A percentile compares a stretch with the other conserved stretches of the same genome.
phyloP scores from a whole-genome alignment of 352 stramenopile species.

The Saprolegnia parasitica region DNA sequence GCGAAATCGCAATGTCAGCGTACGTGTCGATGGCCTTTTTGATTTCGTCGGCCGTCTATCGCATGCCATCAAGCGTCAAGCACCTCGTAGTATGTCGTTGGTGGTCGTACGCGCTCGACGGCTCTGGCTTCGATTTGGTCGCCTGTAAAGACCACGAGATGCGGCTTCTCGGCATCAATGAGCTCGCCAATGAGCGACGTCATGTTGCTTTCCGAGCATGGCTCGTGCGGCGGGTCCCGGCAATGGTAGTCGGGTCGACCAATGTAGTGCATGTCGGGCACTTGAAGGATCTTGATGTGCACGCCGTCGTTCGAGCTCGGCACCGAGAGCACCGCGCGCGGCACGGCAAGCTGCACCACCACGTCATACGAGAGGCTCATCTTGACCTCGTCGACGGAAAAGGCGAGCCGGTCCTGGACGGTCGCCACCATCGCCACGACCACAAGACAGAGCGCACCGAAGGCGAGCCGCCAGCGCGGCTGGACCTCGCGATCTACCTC shows the following conservation, averaged over 20 bases:
- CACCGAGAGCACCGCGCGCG: background rate
- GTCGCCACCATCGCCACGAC: background rate
- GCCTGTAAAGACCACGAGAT: slow-evolving; percentile 54
- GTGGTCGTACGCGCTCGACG: slow-evolving; percentile 7
- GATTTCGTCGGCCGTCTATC: slow-evolving; percentile 16
- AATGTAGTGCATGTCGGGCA: slow-evolving; percentile 61
- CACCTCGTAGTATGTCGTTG: no score
- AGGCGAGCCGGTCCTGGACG: background rate
- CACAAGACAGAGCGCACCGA: slow-evolving; percentile 1
- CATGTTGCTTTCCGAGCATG: slow-evolving; percentile 32
- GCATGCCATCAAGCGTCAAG: no score
- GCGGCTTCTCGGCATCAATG: slow-evolving; percentile 45
- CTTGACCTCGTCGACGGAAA: slow-evolving; percentile 7
- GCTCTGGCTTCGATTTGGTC: slow-evolving; percentile 43
- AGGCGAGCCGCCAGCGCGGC: slow-evolving; percentile 2
- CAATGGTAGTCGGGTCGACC: slow-evolving; percentile 40
- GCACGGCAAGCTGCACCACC: background rate
- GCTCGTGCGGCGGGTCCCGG: slow-evolving; percentile 31
- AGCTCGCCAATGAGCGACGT: slow-evolving; percentile 46
- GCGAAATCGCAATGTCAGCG: slow-evolving; percentile 35
- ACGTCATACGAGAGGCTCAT: slow-evolving; percentile 13
- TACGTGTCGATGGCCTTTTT: slow-evolving; percentile 43
- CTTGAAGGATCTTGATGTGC: slow-evolving; percentile 58
- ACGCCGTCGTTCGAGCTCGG: slow-evolving; percentile 23
- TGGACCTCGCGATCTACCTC: slow-evolving; percentile 1